Conservation (phyloP, 1,139 yeast genomes). For the Candida sanyaensis region DNA sequence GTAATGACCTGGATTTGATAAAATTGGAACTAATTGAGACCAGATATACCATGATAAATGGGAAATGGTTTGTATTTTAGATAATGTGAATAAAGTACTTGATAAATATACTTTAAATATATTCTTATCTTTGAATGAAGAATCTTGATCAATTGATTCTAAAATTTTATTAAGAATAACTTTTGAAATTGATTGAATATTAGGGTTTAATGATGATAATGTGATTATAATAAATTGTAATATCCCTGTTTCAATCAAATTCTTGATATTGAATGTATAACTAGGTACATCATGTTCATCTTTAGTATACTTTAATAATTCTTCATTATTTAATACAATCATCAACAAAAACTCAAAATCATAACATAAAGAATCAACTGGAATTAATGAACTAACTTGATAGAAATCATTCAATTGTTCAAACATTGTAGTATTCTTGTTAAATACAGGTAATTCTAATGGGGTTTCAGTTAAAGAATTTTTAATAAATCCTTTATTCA, state of each 20-base stretch:
- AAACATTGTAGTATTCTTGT: slow-evolving; percentile 17
- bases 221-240: slow-evolving; percentile 59
- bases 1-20: slow-evolving; percentile 69
- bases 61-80: slow-evolving; percentile 24
- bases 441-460: slow-evolving; percentile 5
- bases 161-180: slow-evolving; percentile 46
- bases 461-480: slow-evolving; percentile 41
- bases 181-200: slow-evolving; percentile 25
- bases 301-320: slow-evolving; percentile 44
- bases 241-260: slow-evolving; percentile 58
- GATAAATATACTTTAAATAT: slow-evolving; percentile 60
- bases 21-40: slow-evolving; percentile 56
- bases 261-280: slow-evolving; percentile 50
- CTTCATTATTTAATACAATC: slow-evolving; percentile 60
- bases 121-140: slow-evolving; percentile 56
- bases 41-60: slow-evolving; percentile 47
- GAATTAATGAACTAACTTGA: slow-evolving; percentile 16
- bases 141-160: slow-evolving; percentile 23
- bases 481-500: slow-evolving; percentile 53
- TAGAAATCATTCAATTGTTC: slow-evolving; percentile 26
- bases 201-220: slow-evolving; percentile 31
- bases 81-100: slow-evolving; percentile 55
- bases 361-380: slow-evolving; percentile 29
- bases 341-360: slow-evolving; percentile 65
- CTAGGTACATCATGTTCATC: slow-evolving; percentile 21